phyloP scores from a whole-genome alignment of 177 flowering plant genomes.

The Vitis hybrid region DNA sequence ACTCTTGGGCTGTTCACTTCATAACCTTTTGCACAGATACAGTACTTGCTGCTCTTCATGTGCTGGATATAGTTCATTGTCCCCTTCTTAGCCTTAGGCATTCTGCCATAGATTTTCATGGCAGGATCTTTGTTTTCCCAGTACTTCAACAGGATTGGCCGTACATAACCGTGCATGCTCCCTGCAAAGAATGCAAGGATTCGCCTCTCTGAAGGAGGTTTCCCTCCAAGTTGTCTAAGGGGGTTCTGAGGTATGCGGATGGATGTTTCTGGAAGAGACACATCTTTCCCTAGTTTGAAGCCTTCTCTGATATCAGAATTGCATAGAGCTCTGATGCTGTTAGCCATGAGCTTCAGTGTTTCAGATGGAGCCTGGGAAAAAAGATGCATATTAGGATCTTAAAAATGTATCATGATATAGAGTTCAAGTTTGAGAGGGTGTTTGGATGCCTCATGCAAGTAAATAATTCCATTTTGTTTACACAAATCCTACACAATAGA shows the following conservation, averaged over 20 bases:
- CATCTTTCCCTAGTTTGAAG: slow-evolving; percentile 70
- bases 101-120: slow-evolving; percentile 56
- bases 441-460: too few species aligned
- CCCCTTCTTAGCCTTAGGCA: slow-evolving; percentile 37
- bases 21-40: slow-evolving; percentile 76
- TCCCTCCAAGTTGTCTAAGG: slow-evolving; percentile 57
- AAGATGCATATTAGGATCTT: not conserved
- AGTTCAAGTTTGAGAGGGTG: not conserved
- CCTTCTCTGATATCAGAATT: slow-evolving; percentile 64
- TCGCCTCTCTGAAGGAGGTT: slow-evolving; percentile 45
- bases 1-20: slow-evolving; percentile 79
- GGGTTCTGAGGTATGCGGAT: slow-evolving; percentile 39
- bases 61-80: slow-evolving; percentile 46
- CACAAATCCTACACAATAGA: too few species aligned
- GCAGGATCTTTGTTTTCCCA: slow-evolving; percentile 78
- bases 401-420: too few species aligned
- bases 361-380: slow-evolving; percentile 59
- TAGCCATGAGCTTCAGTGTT: slow-evolving; percentile 52
- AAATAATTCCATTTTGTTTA: too few species aligned
- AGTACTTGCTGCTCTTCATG: slow-evolving; percentile 87
- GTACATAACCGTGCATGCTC: slow-evolving; percentile 61
- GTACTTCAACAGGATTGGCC: slow-evolving; percentile 56
- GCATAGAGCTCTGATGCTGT: slow-evolving; percentile 73
- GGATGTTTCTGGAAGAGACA: slow-evolving; percentile 68
- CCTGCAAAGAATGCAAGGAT: slow-evolving; percentile 84